Evolutionary conservation across 306 rosid genomes (phyloP).

Genomic region (Citrullus mucosospermus): DNA sequence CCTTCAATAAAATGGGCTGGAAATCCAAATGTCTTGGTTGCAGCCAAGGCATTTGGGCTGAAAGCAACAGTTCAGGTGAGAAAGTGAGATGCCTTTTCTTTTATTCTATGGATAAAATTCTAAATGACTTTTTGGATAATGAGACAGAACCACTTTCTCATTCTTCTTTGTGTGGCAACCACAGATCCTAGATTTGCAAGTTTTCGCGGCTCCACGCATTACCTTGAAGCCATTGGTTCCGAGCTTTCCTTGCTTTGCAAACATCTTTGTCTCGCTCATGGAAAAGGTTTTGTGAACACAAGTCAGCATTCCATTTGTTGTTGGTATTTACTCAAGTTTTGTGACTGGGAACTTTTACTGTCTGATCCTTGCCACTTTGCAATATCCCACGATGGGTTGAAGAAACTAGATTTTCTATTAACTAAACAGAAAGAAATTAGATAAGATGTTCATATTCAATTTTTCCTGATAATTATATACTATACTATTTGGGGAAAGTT

Average conservation of each 20-base stretch:
- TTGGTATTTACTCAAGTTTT: background rate
- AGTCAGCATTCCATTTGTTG: background rate
- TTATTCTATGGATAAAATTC: background rate
- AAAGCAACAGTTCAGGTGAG: slow-evolving; percentile 78
- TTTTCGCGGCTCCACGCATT: slow-evolving; percentile 61
- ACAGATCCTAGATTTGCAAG: slow-evolving; percentile 80
- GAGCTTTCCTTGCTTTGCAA: slow-evolving; percentile 90
- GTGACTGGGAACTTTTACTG: background rate
- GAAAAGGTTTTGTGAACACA: slow-evolving; percentile 54
- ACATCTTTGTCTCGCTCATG: slow-evolving; percentile 73
- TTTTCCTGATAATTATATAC: background rate
- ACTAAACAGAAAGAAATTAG: background rate
- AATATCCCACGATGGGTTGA: background rate
- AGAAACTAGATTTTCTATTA: background rate
- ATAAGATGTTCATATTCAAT: background rate
- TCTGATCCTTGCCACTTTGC: slow-evolving; percentile 1
- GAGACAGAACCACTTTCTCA: background rate
- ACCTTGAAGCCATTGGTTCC: slow-evolving; percentile 96
- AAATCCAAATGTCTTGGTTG: slow-evolving; percentile 66
- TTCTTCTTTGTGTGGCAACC: slow-evolving; percentile 5
- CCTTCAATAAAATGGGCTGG: slow-evolving; percentile 87
- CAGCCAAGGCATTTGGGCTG: slow-evolving; percentile 73
- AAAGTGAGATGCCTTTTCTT: slow-evolving; percentile 22
- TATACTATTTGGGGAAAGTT: background rate
- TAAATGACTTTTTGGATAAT: background rate